Percentiles rank a stretch among this genome's conserved stretches.
Evolutionary conservation across 2,329 filamentous ascomycete species (phyloP).

Genomic region (Aspergillus sp.): DNA sequence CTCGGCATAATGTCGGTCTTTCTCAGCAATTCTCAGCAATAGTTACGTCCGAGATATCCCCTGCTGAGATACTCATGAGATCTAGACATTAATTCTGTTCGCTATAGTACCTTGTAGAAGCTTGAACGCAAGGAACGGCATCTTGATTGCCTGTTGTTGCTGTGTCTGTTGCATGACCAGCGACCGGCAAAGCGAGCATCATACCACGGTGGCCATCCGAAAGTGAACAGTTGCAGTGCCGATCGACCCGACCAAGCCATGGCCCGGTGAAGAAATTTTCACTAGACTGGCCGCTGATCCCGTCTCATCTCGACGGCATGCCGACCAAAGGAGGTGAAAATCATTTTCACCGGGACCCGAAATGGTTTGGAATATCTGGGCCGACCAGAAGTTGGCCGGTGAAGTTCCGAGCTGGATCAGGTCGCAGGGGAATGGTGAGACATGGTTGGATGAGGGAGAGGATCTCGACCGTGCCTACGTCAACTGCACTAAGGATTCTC

Average conservation of each 20-base stretch:
- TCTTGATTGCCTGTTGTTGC: too few species aligned
- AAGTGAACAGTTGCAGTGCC: not conserved
- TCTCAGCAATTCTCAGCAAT: too few species aligned
- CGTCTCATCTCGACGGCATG: slow-evolving; percentile 7
- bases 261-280: not conserved
- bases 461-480: not conserved
- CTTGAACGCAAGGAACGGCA: too few species aligned
- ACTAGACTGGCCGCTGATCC: not conserved
- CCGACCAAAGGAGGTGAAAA: not conserved
- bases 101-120: not conserved
- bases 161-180: not conserved
- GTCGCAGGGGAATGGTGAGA: not conserved
- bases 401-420: slow-evolving; percentile 8
- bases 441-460: not conserved
- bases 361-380: slow-evolving; percentile 2
- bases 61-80: too few species aligned
- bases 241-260: not conserved
- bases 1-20: not conserved
- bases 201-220: not conserved
- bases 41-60: too few species aligned
- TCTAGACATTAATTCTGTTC: not conserved
- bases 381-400: not conserved
- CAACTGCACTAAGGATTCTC: not conserved
- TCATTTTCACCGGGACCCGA: slow-evolving; percentile 10
- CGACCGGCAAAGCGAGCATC: not conserved